Base-by-base conservation (phyloP, 352 stramenopile genomes). In the Phytophthora sp. region DNA sequence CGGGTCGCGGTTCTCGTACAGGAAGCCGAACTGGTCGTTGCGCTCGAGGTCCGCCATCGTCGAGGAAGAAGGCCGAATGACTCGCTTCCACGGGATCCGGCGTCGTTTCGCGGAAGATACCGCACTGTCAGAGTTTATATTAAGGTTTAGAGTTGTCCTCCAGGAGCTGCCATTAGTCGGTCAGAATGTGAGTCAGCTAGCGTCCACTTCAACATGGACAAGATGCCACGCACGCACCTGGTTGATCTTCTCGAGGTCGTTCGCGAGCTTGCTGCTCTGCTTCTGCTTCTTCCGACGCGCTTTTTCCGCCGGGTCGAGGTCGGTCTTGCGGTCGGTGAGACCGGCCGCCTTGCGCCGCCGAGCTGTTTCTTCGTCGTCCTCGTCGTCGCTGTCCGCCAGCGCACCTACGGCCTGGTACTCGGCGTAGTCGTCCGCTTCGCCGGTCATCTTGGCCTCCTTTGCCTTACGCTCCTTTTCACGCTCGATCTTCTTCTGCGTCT, bases 1-100 rank as follows among this genome's bases (percentile, higher is more conserved):
- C 53, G 85, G 78, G 54, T 94, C 85, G 42, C 85, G 82, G 72
- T 91, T 84, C 66, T 94, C 85, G 63, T 94, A 94, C 50, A 94
- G 68, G 61, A 94, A 91, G 54, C 74, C 78, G 50, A 91, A 92
- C 54, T 87, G 79, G 35, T 87, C 74, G 28, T 76, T 79, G 54
- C 77, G 72, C 68, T 94, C 85, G 35, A 90, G 62, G 61, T 92
- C 85, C 18, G 83, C 66, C 86, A 92, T 94, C 10, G n/a, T n/a
- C n/a, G n/a, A n/a, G n/a, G n/a, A n/a, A n/a, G n/a, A n/a, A 65
- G 45, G 18, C 38, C 27, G 48, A 65, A 58, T 66, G 58, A 66
- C 27, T 46, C 50, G 58, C 57, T 60, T 66, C 57, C 12, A 50
- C 5, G 20, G 39, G 58, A 67, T 66, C 44, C 44, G 6, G 42